Base-by-base conservation (phyloP, 257 asterid species). In the Petunia secreta region DNA sequence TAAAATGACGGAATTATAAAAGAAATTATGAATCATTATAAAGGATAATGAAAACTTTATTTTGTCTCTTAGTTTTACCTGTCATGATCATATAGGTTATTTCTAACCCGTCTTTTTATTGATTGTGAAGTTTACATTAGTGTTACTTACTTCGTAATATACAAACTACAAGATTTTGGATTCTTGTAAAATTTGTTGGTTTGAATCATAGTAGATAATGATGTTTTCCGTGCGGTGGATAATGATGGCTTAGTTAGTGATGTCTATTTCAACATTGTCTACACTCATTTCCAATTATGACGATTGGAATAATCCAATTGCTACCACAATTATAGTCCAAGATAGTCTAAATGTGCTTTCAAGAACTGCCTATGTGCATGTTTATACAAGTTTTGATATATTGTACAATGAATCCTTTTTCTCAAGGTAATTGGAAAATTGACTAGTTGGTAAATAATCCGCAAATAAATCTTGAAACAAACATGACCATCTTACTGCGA, bases 161-260 rank as follows among this genome's bases (percentile, higher is more conserved):
- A 58, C 36, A 25, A 78, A 44, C 46, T 78, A 25, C 13, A 34
- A 34, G 3, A 6, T 48, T 48, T 63, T 48, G 75, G 59, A 63
- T 25, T 63, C 15, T 50, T 36, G 54, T 15, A 13, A 50, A 48
- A 63, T 63, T 63, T 63, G 44, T 37, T 78, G 25, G 62, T 0
- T 62, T 78, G 69, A 78, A 62, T 62, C 13, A 71, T 71, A 11
- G 80, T 77, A 81, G 57, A 73, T 77, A 78, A 68, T 80, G 84
- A 82, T 69, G 55, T n/a, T 67, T 81, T 84, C 69, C 41, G 80
- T 43, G 62, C 82, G 75, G 83, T 71, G 79, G 83, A 78, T 83
- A 85, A 85, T 83, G 83, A 85, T 83, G 85, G 81, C 8, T 77
- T 80, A 37, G 52, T 57, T 68, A 83, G 84, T 82, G 86, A 78